Evolutionary conservation across 306 rosid genomes (phyloP), one percentile per base, ranked within the genome.

Genomic region (Trifolium pratense): DNA sequence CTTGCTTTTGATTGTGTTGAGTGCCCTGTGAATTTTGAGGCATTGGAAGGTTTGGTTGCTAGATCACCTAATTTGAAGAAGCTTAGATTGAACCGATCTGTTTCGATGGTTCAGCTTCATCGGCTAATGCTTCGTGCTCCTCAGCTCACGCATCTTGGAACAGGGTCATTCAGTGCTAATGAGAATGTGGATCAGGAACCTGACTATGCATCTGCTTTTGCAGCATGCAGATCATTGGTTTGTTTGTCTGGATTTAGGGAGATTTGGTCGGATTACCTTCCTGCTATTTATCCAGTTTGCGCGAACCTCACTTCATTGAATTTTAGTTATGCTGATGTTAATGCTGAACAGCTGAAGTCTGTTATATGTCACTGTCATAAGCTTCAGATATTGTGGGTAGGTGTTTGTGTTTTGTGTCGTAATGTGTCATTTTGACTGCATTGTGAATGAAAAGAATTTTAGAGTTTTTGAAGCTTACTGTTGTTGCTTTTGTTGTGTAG

Each of bases 181-280:
- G 98, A 87, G 74, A 84, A 40, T 21, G 68, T 61, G 60, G 72
- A 87, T 49, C 90, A 68, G 63, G 96, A 90, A 21, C 87, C 80
- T 5, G 96, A 90, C 75, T 90, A 81, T 79, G 73, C 55, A 0
- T 69, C 98, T 16, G 95, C 92, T 3, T 90, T 92, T 77, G 80
- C 86, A 6, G 85, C 91, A 65, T 87, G 96, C 79, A 92, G 76
- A 68, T 92, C 96, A 7, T 78, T 92, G 81, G 87, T 89, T 61
- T 88, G 95, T 79, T 88, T 92, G 2, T 92, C 98, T n/a, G 96
- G 98, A 53, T 92, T 92, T 79, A 83, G 88, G 84, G 92, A 90
- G 2, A 86, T 86, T 51, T 62, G 45, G 49, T 71, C 88, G 0
- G 90, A 88, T 60, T 84, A 86, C 77, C 80, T 92, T 2, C 89